Percentiles rank a stretch among this genome's conserved stretches.
These are phyloP conservation scores for Colletotrichum sp. DNA, from an alignment of 2,329 filamentous ascomycete species.

Conservation along the genomic window DNA sequence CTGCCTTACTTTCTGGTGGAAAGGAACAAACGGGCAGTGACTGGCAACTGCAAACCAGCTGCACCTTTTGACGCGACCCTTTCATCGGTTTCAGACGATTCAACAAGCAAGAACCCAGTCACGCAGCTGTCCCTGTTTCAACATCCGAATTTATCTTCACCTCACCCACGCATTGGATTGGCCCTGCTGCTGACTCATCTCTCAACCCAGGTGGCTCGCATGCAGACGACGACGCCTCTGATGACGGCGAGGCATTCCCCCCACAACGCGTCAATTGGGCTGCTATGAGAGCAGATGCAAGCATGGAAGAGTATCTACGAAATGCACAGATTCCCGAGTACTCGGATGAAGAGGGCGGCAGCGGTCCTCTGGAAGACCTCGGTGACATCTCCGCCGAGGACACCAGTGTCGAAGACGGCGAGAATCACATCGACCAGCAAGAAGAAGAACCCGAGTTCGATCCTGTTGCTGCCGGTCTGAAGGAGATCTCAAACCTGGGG, in stretches of 20 bases:
- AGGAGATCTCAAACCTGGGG: slow-evolving; percentile 85
- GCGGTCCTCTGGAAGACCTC: slow-evolving; percentile 10
- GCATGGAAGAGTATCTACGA: slow-evolving; percentile 17
- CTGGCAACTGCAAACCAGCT: not conserved
- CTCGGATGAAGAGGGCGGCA: slow-evolving; percentile 14
- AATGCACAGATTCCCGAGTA: slow-evolving; percentile 17
- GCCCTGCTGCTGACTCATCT: slow-evolving; percentile 14
- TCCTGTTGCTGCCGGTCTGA: slow-evolving; percentile 64
- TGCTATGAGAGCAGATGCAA: slow-evolving; percentile 18
- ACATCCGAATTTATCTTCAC: not conserved
- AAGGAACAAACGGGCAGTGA: not conserved
- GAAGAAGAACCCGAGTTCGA: slow-evolving; percentile 51
- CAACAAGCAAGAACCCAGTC: not conserved
- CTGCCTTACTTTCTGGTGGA: not conserved
- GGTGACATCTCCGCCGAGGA: slow-evolving; percentile 28
- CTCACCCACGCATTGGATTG: not conserved
- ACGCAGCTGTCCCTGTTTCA: not conserved
- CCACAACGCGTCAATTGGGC: slow-evolving; percentile 19
- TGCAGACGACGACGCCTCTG: slow-evolving; percentile 11
- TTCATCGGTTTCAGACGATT: not conserved
- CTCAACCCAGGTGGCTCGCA: slow-evolving; percentile 1
- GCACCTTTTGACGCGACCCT: not conserved
- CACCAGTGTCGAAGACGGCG: slow-evolving; percentile 35
- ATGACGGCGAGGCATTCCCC: slow-evolving; percentile 18
- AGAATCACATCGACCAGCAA: slow-evolving; percentile 26